These are phyloP conservation scores for Monosporascus sp. DNA, from an alignment of 2,329 filamentous ascomycete species.

Conservation along the genomic window DNA sequence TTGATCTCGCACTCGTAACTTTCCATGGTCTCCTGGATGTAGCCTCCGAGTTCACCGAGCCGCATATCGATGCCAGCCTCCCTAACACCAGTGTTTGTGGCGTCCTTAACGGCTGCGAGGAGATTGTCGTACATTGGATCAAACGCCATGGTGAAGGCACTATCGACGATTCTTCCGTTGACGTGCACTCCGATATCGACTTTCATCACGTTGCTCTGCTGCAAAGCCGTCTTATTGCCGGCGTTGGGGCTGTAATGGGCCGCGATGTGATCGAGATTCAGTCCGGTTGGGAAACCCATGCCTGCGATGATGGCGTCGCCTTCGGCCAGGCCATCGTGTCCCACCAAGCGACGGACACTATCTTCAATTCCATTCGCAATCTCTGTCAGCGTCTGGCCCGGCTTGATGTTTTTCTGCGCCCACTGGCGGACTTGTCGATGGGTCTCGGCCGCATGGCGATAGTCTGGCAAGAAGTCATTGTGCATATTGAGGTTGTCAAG, in stretches of 20 bases:
- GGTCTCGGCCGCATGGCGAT: constrained; percentile 81
- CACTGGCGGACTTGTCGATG: constrained; percentile 83
- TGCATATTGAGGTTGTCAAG: constrained; percentile 65
- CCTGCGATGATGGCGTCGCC: constrained; percentile 75
- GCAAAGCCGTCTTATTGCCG: constrained; percentile 72
- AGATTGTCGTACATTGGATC: constrained; percentile 72
- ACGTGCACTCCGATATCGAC: constrained; percentile 80
- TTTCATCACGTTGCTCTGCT: constrained; percentile 73
- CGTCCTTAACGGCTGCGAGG: constrained; percentile 66
- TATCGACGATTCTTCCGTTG: constrained; percentile 76
- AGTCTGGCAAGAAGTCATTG: constrained; percentile 73
- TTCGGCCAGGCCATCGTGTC: constrained; percentile 70
- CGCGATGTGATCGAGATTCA: constrained; percentile 79
- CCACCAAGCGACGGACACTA: constrained; percentile 70
- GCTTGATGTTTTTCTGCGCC: constrained; percentile 75
- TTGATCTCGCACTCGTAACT: constrained; percentile 84
- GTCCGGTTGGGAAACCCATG: constrained; percentile 81
- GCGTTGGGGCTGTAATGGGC: constrained; percentile 86
- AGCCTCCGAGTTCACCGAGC: constrained; percentile 76
- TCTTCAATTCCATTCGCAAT: constrained; percentile 87
- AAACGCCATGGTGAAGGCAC: constrained; percentile 74
- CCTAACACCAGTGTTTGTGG: constrained; percentile 81
- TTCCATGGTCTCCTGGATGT: constrained; percentile 89
- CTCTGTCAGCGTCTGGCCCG: constrained; percentile 73
- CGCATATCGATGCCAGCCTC: constrained; percentile 91